Evolutionary conservation across 2,329 filamentous ascomycete species (phyloP).

Genomic region (Scytalidium lignicola): DNA sequence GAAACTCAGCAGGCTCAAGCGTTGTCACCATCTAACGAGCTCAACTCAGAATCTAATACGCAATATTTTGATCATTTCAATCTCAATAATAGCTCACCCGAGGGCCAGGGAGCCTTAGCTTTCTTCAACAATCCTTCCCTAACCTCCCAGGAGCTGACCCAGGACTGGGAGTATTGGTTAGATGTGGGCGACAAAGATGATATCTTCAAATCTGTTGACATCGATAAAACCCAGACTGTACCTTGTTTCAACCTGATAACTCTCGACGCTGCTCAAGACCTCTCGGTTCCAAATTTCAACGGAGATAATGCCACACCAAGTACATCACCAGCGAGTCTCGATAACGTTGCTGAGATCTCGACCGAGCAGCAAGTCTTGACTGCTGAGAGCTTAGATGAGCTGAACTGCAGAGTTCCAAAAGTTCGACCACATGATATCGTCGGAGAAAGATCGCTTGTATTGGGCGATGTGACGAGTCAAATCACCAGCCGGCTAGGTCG

Average conservation of each 20-base stretch:
- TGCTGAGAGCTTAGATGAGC: background rate
- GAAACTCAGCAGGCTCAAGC: background rate
- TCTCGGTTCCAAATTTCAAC: background rate
- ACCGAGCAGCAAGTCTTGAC: background rate
- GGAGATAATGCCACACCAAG: background rate
- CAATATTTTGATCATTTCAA: background rate
- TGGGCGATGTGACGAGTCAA: background rate
- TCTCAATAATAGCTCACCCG: background rate
- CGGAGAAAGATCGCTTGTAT: background rate
- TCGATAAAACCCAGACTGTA: background rate
- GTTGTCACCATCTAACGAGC: background rate
- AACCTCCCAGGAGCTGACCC: background rate
- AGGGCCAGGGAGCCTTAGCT: background rate
- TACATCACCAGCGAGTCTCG: constrained; percentile 1
- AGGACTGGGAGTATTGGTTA: constrained; percentile 2
- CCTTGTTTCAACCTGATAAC: background rate
- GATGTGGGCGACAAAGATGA: background rate
- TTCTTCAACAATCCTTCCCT: background rate
- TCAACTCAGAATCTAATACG: background rate
- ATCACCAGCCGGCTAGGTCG: background rate
- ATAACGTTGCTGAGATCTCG: background rate
- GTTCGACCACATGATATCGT: background rate
- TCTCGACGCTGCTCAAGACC: background rate
- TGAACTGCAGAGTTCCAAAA: background rate
- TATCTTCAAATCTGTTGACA: background rate